Conservation (phyloP, 371 early-diverging fungal genomes). For the Lichtheimia ramosa region DNA sequence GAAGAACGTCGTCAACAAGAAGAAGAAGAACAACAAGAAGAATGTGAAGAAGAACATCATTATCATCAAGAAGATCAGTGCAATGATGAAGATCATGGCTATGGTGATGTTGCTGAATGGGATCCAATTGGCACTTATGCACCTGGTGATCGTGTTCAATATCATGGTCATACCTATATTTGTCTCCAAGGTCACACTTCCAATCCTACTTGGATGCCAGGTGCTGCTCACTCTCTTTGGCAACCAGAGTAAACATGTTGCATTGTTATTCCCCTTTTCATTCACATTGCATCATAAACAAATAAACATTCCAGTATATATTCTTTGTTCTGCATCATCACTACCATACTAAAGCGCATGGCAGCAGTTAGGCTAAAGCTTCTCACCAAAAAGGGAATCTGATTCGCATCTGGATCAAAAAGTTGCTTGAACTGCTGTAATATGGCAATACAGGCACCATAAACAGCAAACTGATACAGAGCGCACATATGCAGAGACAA, state of each 20-base stretch:
- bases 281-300: no score
- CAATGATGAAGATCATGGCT: constrained; percentile 13
- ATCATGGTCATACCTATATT: constrained; percentile 49
- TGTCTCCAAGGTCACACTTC: constrained; percentile 54
- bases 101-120: constrained; percentile 36
- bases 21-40: neutral
- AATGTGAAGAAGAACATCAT: constrained; percentile 9
- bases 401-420: no score
- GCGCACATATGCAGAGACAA: no score
- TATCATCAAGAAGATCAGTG: constrained; percentile 9
- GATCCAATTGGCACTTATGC: constrained; percentile 56
- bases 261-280: no score
- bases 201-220: constrained; percentile 61
- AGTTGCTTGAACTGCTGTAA: no score
- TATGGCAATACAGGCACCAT: no score
- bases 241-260: constrained; percentile 33
- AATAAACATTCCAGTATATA: no score
- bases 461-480: no score
- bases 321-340: no score
- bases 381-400: no score
- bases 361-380: no score
- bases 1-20: neutral
- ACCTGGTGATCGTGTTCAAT: constrained; percentile 57
- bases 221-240: constrained; percentile 58
- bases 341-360: no score